Base-by-base conservation (phyloP, 768 basidiomycete genomes). In the Polyporus arcularius region DNA sequence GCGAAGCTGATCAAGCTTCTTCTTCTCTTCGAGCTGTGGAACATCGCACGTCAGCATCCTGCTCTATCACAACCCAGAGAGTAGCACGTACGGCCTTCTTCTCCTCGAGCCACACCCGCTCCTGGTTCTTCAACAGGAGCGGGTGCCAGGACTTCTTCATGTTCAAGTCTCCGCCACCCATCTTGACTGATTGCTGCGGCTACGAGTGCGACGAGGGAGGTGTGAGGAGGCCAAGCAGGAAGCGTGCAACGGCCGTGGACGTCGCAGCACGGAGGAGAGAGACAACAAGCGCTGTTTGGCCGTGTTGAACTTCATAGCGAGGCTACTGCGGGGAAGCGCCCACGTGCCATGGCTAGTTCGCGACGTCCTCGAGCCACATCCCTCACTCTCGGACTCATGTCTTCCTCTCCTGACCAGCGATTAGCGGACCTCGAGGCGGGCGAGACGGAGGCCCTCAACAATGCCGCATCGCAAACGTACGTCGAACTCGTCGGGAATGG, bases 71-170 rank as follows among this genome's bases (percentile, higher is more conserved):
- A 1, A 6, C 31, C 26, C 4, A 30, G 42, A 67, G 51, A 53
- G 16, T 15, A 2, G 10, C 10, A 82, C 91, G 69, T 72, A 93
- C 94, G 55, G 95, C 94, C 72, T 92, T 90, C 85, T 96, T 95
- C 76, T 99, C 97, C 75, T 96, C 92, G 57, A 98, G 83, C 96
- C 97, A 98, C 70, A 98, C 97, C 85, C 92, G 87, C 87, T 96
- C 94, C 88, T 98, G 96, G 78, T 96, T 96, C 74, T 94, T 94
- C 76, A 97, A 76, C 76, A 96, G 91, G 82, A 95, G 88, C 84
- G 96, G 96, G 74, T 98, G 96, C 96, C 96, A 98, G 65, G 93
- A 95, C 84, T 97, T 96, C 78, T 92, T 97, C 96, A 98, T 98
- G 72, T 98, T 98, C 73, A 98, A 82, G 75, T 98, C 96, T 62